Evolutionary conservation across 352 stramenopile genomes (phyloP), one percentile per base, ranked within the genome.

Genomic region (Phytophthora palmivora): DNA sequence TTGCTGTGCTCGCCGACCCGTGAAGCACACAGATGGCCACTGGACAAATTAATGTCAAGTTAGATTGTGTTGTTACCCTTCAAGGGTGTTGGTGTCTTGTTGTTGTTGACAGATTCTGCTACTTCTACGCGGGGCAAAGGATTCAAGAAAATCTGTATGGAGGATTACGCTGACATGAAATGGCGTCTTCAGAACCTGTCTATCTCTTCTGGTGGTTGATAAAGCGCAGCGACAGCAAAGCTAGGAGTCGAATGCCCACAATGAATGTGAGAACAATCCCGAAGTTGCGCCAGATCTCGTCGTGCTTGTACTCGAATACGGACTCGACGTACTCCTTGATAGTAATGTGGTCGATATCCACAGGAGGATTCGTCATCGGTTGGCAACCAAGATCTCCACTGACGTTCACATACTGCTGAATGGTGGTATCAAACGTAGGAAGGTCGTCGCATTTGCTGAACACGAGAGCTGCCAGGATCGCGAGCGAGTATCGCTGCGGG

Each of bases 1-100:
- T 95, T 33, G 75, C 70, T 26, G 79, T 92, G 32, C 58, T 88
- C 41, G 84, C 76, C 30, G 79, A 92, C 19, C 69, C 72, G 15
- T 81, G 41, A 77, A 51, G 36, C 32, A 4, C 16, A 12, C 1
- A 47, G 21, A 1, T 15, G n/a, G 36, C 22, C 21, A 6, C 15
- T 46, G 1, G 9, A n/a, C 9, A 32, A 57, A 66, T 16, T 14
- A 53, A 47, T 18, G 22, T 10, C 32, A 32, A 54, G 19, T 30
- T 52, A 24, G 34, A 42, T 37, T 34, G 36, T 43, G 39, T 52
- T n/a, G 15, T 53, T 39, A 33, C n/a, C 19, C 9, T 37, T 52
- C 14, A 33, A 16, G 14, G 15, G 16, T 46, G n/a, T n/a, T n/a
- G 14, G 22, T 57, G 45, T 4, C 4, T 9, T 41, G 5, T 41